Evolutionary conservation across 1,139 yeast genomes (phyloP), one percentile per base, ranked within the genome.

Genomic region (Suhomyces chickasaworum): DNA sequence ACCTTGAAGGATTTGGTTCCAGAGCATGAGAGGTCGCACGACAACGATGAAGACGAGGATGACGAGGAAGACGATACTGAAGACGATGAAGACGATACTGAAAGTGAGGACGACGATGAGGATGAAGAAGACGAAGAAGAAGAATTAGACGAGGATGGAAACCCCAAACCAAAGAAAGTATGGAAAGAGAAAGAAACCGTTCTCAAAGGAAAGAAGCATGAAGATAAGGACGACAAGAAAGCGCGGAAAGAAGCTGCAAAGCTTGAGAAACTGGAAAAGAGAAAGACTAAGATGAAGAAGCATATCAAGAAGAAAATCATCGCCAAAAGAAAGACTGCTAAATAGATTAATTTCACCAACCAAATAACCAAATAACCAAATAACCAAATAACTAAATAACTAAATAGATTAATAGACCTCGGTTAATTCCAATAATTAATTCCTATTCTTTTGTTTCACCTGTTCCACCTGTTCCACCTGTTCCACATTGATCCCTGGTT

Each of bases 251-350:
- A 85, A 58, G 86, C 85, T 20, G 85, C 89, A 17, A 93, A 89
- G 63, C 86, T 83, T 34, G 89, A 84, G 13, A 88, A 89, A 52
- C 86, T 86, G 58, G 98, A 91, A 57, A 90, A 88, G 69, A 78
- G 99, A 49, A 85, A 89, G 61, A 84, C 84, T 4, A 95, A 95
- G 65, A 86, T 93, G 84, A 93, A 93, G 66, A 95, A 95, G 66
- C 89, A 88, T 65, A 68, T 89, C 34, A 93, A 93, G 71, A 93
- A 93, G 78, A 86, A 85, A 63, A 68, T 86, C 37, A 75, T 85
- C 6, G 82, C 75, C 53, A 86, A 86, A 60, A 61, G 79, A 42
- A 73, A 75, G 57, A 61, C 69, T 20, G 61, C 69, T 22, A 52
- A 46, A 37, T 46, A 42, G 42, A 41, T 17, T 30, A 21, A 39